Conservation (phyloP, 2,329 filamentous ascomycete genomes). For the Fusarium annulatum region DNA sequence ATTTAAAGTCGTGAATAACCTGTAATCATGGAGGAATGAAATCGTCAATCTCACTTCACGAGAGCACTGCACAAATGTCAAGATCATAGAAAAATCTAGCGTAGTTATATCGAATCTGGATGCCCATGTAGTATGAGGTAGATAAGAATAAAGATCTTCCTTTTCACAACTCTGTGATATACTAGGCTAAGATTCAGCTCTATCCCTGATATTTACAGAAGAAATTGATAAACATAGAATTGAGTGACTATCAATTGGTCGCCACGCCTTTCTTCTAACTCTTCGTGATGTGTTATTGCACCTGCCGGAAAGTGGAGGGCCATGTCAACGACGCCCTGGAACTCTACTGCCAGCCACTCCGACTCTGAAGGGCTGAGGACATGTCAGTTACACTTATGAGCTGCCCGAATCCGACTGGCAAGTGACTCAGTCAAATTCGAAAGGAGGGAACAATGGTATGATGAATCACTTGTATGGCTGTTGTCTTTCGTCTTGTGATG, state of each 20-base stretch:
- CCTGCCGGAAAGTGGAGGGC: conserved; percentile 30
- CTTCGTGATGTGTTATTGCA: background rate
- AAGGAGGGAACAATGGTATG: no score
- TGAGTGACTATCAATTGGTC: background rate
- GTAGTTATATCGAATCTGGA: background rate
- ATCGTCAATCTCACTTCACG: conserved; percentile 68
- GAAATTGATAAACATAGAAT: background rate
- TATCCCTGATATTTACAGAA: background rate
- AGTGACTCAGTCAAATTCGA: no score
- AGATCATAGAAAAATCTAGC: background rate
- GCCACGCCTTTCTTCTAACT: background rate
- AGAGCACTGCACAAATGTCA: conserved; percentile 55
- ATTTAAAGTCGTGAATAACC: conserved; percentile 67
- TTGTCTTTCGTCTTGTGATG: background rate
- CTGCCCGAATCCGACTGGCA: background rate
- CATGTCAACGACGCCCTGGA: background rate
- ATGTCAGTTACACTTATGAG: background rate
- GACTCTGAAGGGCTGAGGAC: background rate
- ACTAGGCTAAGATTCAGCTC: background rate
- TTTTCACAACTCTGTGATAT: background rate
- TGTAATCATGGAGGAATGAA: conserved; percentile 71
- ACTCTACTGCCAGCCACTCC: conserved; percentile 8
- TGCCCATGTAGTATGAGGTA: background rate
- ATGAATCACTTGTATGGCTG: background rate
- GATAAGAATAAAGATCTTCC: background rate